Evolutionary conservation across 139 green algal species (phyloP), one percentile per base, ranked within the genome.

Genomic region (Ulvella scutata): DNA sequence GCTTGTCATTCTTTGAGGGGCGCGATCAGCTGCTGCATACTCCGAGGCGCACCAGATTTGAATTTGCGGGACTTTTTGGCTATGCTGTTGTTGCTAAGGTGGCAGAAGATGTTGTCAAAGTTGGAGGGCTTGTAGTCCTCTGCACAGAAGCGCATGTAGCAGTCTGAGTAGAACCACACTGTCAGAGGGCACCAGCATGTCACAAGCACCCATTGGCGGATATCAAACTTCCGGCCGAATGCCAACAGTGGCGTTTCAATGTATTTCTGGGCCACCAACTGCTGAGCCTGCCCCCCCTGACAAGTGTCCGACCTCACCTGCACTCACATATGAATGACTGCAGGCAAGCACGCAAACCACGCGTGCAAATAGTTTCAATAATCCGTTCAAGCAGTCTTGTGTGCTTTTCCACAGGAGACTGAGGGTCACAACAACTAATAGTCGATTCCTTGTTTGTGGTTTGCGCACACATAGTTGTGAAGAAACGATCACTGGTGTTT

Each of bases 71-170:
- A 80, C 36, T 79, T 73, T 17, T 78, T 74, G 17, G 84, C 78
- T 9, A 90, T 82, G 37, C 40, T 82, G 79, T 90, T 90, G 82
- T 90, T 90, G 77, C 74, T 84, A 37, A 90, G 83, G 76, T 90
- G 85, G 67, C 78, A 78, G 79, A 84, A 90, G 43, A 84, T 43
- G 61, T 87, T 84, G 43, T 72, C 43, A 37, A 90, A 75, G 75
- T 87, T 79, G 61, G 62, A 74, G 37, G 81, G 62, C 72, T 82
- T 76, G 77, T 87, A 90, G 74, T 88, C 83, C 26, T 86, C 82
- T 2, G 84, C 85, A 38, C 74, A 80, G 61, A 90, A 84, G 23
- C 79, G 44, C 26, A 83, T 26, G 79, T 83, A 83, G 75, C 75
- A 80, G 36, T 80, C 79, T 4, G 76, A 23, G 76, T 83, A 85